Evolutionary conservation across 164 flowering plant genomes (phyloP), one percentile per base, ranked within the genome.

Genomic region (Vitis rupestris): DNA sequence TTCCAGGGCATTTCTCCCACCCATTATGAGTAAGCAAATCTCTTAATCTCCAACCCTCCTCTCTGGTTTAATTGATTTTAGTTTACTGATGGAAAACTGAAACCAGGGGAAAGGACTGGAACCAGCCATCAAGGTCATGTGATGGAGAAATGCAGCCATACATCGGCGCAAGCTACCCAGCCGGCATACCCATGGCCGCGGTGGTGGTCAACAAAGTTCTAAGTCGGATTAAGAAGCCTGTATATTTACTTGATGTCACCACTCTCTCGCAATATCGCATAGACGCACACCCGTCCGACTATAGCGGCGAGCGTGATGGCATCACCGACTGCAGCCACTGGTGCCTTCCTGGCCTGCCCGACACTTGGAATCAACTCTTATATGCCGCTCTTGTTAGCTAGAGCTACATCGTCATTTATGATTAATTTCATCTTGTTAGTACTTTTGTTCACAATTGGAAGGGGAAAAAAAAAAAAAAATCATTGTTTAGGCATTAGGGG

Each of bases 331-430:
- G 91, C 62, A 87, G 91, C 81, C 91, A 88, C 51, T 88, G 92
- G 92, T 88, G 92, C 66, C 87, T 88, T 14, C 92, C 92, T 13
- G 92, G 92, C 1, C 62, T 88, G 69, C 92, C 92, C 0, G 92
- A 88, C 69, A 84, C 92, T 62, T 86, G 89, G 92, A 86, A 86
- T 54, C 74, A 70, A 65, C 81, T 86, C 19, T 72, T 87, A 0
- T 82, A 82, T 67, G 80, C 85, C 3, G 72, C 77, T 17, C 79
- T 86, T 8, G 75, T 82, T 30, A 11, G 63, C 14, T 78, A 61
- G 74, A 63, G 55, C 44, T 6, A 37, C 44, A 37, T 6, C 44
- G 6, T 37, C 44, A 37, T 37, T 23, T 23, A 23, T 23, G 27
- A 23, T 23, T 23, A 23, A 23, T 23, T 23, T 23, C 27, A 23